These are phyloP conservation scores for Cinnamomum chago DNA, from an alignment of 164 flowering plant genomes.

Conservation along the genomic window DNA sequence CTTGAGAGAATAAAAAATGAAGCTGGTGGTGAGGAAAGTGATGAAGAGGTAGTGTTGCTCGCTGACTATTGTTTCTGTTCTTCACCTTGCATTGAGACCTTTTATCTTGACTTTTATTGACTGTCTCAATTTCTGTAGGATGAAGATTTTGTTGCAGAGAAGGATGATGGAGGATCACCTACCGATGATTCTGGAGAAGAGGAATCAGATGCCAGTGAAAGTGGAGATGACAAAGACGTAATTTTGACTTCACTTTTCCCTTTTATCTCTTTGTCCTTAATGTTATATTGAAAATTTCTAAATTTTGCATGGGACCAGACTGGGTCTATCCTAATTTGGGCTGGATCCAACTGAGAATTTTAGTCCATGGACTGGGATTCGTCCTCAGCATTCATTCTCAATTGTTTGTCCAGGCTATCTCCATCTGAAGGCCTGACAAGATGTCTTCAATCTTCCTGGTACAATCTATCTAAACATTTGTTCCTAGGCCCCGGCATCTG, in stretches of 20 bases:
- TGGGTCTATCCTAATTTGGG: no score
- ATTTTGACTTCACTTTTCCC: not conserved
- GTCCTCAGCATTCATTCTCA: no score
- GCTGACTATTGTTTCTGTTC: not conserved
- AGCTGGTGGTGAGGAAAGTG: conserved; percentile 90
- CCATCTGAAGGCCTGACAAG: no score
- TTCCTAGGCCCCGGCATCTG: no score
- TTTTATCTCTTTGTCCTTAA: no score
- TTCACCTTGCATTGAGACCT: not conserved
- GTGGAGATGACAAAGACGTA: conserved; percentile 71
- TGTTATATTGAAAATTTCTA: no score
- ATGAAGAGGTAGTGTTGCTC: conserved; percentile 69
- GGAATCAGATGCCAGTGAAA: conserved; percentile 82
- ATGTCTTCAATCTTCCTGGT: no score
- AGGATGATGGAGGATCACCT: conserved; percentile 96
- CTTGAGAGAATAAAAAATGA: conserved; percentile 80
- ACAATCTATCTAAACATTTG: no score
- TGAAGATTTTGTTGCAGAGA: conserved; percentile 80
- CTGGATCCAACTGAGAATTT: no score
- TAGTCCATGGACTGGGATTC: no score
- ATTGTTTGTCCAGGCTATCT: no score
- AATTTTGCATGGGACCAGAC: no score
- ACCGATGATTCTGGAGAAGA: conserved; percentile 95
- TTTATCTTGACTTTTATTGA: not conserved
- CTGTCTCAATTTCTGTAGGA: conserved; percentile 46